phyloP scores from a whole-genome alignment of 345 rosid species.

The Hibiscus tridactylites region DNA sequence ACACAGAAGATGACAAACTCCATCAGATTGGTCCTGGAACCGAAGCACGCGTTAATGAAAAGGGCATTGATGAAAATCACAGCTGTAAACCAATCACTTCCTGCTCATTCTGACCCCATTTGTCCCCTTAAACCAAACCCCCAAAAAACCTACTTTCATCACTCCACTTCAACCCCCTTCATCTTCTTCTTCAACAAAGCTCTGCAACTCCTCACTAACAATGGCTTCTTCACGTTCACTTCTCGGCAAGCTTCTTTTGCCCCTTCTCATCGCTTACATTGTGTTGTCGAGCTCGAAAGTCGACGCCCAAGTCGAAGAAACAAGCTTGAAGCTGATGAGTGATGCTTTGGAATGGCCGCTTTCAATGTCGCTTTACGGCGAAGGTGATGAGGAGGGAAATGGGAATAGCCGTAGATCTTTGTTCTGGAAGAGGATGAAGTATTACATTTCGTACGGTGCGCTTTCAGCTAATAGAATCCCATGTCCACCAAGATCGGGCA shows the following conservation, averaged over 20 bases:
- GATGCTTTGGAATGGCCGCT: constrained; percentile 57
- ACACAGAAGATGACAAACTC: background rate
- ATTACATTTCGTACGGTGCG: constrained; percentile 90
- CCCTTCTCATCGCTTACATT: constrained; percentile 9
- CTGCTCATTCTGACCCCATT: constrained; percentile 3
- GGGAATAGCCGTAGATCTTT: constrained; percentile 47
- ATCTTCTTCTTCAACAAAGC: background rate
- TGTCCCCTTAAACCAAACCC: background rate
- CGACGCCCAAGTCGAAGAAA: constrained; percentile 25
- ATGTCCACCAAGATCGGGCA: constrained; percentile 91
- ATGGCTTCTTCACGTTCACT: constrained; percentile 17
- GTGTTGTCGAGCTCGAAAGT: constrained; percentile 6
- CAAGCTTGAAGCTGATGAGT: constrained; percentile 27
- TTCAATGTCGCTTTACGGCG: constrained; percentile 24
- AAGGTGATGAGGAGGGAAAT: constrained; percentile 17
- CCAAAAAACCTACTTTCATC: background rate
- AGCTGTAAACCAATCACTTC: constrained; percentile 45
- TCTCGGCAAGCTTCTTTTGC: constrained; percentile 2
- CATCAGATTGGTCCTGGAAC: background rate
- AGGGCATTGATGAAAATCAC: constrained; percentile 34
- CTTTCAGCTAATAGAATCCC: constrained; percentile 80
- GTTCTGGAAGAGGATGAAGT: constrained; percentile 54
- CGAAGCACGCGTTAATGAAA: constrained; percentile 26
- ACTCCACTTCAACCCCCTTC: background rate
- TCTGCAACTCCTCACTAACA: background rate